These are phyloP conservation scores for Tulasnella calospora DNA, from an alignment of 768 basidiomycete species.

Conservation along the genomic window DNA sequence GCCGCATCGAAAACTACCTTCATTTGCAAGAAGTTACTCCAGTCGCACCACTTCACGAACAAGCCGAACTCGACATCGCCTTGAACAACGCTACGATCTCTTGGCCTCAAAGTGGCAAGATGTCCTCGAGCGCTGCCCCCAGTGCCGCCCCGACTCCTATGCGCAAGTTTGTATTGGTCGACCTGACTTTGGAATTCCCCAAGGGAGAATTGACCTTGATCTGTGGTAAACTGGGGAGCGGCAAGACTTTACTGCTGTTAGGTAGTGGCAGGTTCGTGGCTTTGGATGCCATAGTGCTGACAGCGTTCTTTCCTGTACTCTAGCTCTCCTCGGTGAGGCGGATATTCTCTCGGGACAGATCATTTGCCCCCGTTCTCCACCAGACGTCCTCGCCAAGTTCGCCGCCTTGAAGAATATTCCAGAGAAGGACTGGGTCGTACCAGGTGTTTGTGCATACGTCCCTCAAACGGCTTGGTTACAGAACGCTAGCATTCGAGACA, in stretches of 20 bases:
- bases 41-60: constrained; percentile 53
- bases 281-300: constrained; percentile 12
- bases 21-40: constrained; percentile 62
- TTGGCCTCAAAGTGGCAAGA: constrained; percentile 74
- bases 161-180: constrained; percentile 73
- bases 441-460: constrained; percentile 73
- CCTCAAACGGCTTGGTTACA: constrained; percentile 59
- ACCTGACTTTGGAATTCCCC: constrained; percentile 74
- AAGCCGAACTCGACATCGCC: constrained; percentile 54
- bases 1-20: constrained; percentile 89
- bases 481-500: constrained; percentile 65
- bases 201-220: constrained; percentile 72
- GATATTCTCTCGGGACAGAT: constrained; percentile 79
- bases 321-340: constrained; percentile 81
- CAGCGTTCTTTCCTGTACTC: constrained; percentile 13
- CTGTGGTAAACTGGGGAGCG: constrained; percentile 81
- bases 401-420: constrained; percentile 39
- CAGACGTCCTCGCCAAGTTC: constrained; percentile 66
- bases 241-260: constrained; percentile 79
- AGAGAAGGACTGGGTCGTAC: constrained; percentile 68
- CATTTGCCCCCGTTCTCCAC: constrained; percentile 76
- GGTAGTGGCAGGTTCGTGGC: constrained; percentile 38
- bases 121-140: constrained; percentile 42
- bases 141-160: constrained; percentile 61
- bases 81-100: constrained; percentile 83